phyloP scores from a whole-genome alignment of 495 filamentous ascomycete species.

The Penicillium samsonianum region DNA sequence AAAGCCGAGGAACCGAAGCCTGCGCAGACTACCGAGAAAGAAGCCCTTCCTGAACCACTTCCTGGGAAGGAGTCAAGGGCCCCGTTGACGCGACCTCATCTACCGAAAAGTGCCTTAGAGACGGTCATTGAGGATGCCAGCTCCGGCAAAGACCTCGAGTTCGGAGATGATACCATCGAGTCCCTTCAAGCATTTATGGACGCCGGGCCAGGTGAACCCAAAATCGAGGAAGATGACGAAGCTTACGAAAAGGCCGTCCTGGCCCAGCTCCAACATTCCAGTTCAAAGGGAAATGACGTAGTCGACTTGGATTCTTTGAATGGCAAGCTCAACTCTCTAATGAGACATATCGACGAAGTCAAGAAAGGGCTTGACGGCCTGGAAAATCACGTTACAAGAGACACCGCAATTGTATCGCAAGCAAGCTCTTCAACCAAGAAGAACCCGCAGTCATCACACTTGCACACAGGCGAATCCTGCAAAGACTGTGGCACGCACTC shows the following conservation, averaged over 20 bases:
- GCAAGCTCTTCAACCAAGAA: slow-evolving; percentile 14
- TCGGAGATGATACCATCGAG: slow-evolving; percentile 63
- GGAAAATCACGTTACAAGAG: slow-evolving; percentile 57
- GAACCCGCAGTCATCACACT: slow-evolving; percentile 11
- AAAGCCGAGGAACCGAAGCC: slow-evolving; percentile 14
- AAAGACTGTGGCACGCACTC: slow-evolving; percentile 28
- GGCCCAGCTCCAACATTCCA: slow-evolving; percentile 38
- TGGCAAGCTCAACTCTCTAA: slow-evolving; percentile 58
- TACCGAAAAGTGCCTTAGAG: slow-evolving; percentile 53
- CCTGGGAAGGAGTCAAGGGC: slow-evolving; percentile 23
- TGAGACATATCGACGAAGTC: slow-evolving; percentile 63
- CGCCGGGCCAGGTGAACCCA: slow-evolving; percentile 26
- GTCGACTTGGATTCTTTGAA: slow-evolving; percentile 61
- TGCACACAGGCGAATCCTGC: slow-evolving; percentile 25
- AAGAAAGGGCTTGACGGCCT: slow-evolving; percentile 65
- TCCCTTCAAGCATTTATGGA: slow-evolving; percentile 60
- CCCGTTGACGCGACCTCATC: slow-evolving; percentile 40
- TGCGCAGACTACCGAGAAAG: slow-evolving; percentile 4
- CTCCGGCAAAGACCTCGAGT: slow-evolving; percentile 44
- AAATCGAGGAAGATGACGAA: slow-evolving; percentile 40
- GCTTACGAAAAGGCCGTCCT: slow-evolving; percentile 39
- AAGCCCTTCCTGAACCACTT: slow-evolving; percentile 8
- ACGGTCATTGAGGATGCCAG: slow-evolving; percentile 56
- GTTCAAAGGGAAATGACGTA: slow-evolving; percentile 37
- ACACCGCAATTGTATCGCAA: slow-evolving; percentile 29